Base-by-base conservation (phyloP, 2,329 filamentous ascomycete species). In the Alternaria gansuensis region DNA sequence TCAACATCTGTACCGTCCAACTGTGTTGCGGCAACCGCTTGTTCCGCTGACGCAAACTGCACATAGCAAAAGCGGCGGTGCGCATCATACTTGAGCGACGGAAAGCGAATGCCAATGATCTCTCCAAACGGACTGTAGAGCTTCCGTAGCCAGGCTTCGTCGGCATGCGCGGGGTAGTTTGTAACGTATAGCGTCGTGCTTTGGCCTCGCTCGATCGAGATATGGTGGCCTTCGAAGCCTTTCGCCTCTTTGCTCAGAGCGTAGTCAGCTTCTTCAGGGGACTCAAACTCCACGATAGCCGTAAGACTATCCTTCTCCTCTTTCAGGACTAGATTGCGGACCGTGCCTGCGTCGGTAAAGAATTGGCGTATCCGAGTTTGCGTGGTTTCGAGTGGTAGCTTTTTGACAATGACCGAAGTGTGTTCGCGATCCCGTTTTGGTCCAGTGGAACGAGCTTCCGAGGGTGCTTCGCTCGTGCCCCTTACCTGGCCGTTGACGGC, bases 51-150 rank as follows among this genome's bases (percentile, higher is more conserved):
- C 46, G 88, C 84, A 75, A 97, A 97, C n/a, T 96, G 92, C 6
- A 97, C 84, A 76, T 99, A 99, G 81, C 93, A 97, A 80, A 99
- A 99, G 24, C 95, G 90, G 31, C 95, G 91, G 68, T 91, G 89
- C 2, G 90, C 89, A 71, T 97, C 94, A 77, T 85, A 93, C 75
- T 96, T 96, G 51, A 99, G 85, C 56, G 92, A 97, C 2, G 95
- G 95, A 79, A 95, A 95, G 23, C 95, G 89, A 51, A 98, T 85
- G 70, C 89, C 91, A 54, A 96, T 83, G 54, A 99, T 88, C 41
- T 94, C 87, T 41, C 95, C 95, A 70, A 89, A 94, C 57, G 82
- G 75, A 43, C 55, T 57, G 55, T 94, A 94, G 3, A 94, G 78
- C 34, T 85, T 77, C 39, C 86, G 85, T 23, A 95, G 84, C 68